Percentiles rank a stretch among this genome's conserved stretches.
These are phyloP conservation scores for Magnolia sinica DNA, from an alignment of 164 flowering plant genomes.

Conservation along the genomic window DNA sequence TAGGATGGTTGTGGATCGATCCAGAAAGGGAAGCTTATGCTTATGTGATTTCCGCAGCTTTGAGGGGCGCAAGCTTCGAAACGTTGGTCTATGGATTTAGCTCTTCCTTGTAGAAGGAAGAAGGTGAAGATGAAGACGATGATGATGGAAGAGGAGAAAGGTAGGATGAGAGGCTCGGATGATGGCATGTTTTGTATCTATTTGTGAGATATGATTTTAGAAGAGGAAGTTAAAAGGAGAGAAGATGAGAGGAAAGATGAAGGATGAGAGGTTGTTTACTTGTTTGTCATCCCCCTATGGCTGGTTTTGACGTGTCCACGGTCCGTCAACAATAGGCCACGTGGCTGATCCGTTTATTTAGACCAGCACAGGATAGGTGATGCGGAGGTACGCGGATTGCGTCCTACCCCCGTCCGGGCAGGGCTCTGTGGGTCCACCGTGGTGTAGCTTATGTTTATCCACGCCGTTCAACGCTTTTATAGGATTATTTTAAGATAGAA, in stretches of 20 bases:
- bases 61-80: conserved; percentile 40
- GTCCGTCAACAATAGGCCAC: not conserved
- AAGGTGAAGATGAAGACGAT: not conserved
- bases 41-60: conserved; percentile 41
- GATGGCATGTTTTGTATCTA: not conserved
- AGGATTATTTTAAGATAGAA: too few species aligned
- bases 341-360: not conserved
- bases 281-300: not conserved
- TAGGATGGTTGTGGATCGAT: conserved; percentile 33
- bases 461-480: too few species aligned
- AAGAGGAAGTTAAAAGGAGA: not conserved
- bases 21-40: conserved; percentile 54
- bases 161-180: not conserved
- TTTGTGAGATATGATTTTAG: not conserved
- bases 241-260: not conserved
- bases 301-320: not conserved
- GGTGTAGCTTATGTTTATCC: too few species aligned
- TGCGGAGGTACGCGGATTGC: too few species aligned
- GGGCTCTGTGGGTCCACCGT: too few species aligned
- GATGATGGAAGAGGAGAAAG: not conserved
- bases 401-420: too few species aligned
- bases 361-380: not conserved
- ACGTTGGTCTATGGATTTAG: conserved; percentile 21
- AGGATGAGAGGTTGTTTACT: not conserved
- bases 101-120: not conserved